phyloP scores from a whole-genome alignment of 2,329 filamentous ascomycete species.

The Phialophora expanda region DNA sequence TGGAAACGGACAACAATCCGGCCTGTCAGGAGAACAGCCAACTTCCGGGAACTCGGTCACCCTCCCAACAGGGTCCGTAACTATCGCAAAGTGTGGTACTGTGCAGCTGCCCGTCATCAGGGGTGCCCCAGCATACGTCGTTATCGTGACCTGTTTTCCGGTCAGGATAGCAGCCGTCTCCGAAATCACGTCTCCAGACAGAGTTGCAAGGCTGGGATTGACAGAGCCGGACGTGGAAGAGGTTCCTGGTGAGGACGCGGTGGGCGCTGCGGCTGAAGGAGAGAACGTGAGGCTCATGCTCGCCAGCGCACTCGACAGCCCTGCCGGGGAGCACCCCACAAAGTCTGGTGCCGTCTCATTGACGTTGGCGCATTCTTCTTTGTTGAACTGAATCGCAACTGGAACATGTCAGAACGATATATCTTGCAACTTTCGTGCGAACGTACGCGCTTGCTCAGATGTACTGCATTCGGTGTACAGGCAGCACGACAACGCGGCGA shows the following conservation, averaged over 20 bases:
- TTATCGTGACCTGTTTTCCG: conserved; percentile 27
- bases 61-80: conserved; percentile 25
- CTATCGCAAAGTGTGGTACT: conserved; percentile 38
- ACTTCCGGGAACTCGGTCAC: conserved; percentile 37
- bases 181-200: conserved; percentile 31
- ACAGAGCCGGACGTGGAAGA: conserved; percentile 21
- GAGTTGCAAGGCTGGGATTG: conserved; percentile 26
- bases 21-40: conserved; percentile 36
- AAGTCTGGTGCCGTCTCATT: conserved; percentile 40
- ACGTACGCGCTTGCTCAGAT: conserved; percentile 38
- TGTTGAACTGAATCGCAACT: conserved; percentile 41
- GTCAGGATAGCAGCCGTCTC: conserved; percentile 22
- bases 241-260: conserved; percentile 14
- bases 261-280: conserved; percentile 18
- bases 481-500: conserved; percentile 40
- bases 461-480: conserved; percentile 35
- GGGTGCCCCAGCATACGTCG: conserved; percentile 32
- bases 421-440: not conserved
- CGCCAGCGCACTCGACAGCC: conserved; percentile 30
- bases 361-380: conserved; percentile 38
- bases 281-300: conserved; percentile 26
- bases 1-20: conserved; percentile 38
- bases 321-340: conserved; percentile 40
- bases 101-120: conserved; percentile 40
- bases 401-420: conserved; percentile 11